These are phyloP conservation scores for Arabis hirsuta DNA, from an alignment of 345 rosid genomes.

Conservation along the genomic window DNA sequence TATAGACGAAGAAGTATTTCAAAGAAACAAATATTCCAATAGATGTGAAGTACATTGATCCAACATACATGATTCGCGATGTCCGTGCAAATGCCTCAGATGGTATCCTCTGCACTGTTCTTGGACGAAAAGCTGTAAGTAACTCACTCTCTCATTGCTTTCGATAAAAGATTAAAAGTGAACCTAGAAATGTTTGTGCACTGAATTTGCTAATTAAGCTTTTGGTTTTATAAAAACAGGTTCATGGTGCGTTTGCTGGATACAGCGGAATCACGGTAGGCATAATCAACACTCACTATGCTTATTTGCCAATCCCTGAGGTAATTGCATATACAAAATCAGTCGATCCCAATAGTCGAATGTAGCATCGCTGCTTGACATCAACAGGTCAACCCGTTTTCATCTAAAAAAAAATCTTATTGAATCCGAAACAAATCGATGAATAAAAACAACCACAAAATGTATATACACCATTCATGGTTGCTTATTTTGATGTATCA, in stretches of 20 bases:
- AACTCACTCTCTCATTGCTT: not conserved
- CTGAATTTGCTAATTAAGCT: not conserved
- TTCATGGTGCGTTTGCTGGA: conserved; percentile 97
- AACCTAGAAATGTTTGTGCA: not conserved
- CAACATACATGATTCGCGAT: conserved; percentile 97
- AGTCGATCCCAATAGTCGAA: conserved; percentile 93
- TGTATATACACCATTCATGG: conserved; percentile 36
- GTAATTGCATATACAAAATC: conserved; percentile 84
- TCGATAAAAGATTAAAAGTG: not conserved
- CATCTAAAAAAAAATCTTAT: conserved; percentile 30
- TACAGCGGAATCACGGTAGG: conserved; percentile 95
- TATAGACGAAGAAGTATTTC: conserved; percentile 75
- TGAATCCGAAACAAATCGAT: not conserved
- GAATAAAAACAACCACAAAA: conserved; percentile 4
- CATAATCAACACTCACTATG: conserved; percentile 94
- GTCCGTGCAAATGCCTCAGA: conserved; percentile 97
- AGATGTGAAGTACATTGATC: conserved; percentile 95
- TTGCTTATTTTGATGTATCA: conserved; percentile 27
- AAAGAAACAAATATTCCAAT: conserved; percentile 69
- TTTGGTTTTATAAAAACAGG: conserved; percentile 51
- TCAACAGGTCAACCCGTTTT: conserved; percentile 99
- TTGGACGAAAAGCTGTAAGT: conserved; percentile 97
- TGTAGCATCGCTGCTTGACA: conserved; percentile 99
- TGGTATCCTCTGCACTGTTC: conserved; percentile 92
- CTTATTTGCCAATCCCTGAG: conserved; percentile 91